A percentile compares a stretch with the other conserved stretches of the same genome.
These are phyloP conservation scores for Fagus sylvatica DNA, from an alignment of 306 rosid species.

Conservation along the genomic window DNA sequence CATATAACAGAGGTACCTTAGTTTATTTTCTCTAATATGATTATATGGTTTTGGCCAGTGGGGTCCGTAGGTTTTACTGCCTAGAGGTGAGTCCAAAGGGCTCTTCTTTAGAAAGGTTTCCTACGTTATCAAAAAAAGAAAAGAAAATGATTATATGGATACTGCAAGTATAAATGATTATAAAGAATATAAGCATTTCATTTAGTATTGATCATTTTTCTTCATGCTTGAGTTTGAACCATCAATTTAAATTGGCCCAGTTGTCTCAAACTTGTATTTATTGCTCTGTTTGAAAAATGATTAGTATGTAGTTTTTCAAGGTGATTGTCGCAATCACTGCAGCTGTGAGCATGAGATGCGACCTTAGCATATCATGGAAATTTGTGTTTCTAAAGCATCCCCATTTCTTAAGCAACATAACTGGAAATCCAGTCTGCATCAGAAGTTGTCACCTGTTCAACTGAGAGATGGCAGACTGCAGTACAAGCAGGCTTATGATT, in stretches of 20 bases:
- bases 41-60: background rate
- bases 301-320: background rate
- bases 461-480: background rate
- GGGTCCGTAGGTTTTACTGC: too few relatives aligned
- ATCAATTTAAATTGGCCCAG: slow-evolving; percentile 7
- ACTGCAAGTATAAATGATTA: slow-evolving; percentile 5
- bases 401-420: background rate
- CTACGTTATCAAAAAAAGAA: too few relatives aligned
- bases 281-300: background rate
- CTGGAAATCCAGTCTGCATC: background rate
- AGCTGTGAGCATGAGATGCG: background rate
- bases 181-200: slow-evolving; percentile 5
- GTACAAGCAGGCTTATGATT: background rate
- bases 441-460: background rate
- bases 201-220: slow-evolving; percentile 6
- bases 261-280: background rate
- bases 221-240: slow-evolving; percentile 1
- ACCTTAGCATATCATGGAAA: background rate
- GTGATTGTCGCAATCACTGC: background rate
- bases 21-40: background rate
- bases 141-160: background rate
- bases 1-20: slow-evolving; percentile 83
- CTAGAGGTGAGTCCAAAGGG: too few relatives aligned
- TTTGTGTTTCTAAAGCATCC: background rate
- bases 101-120: too few relatives aligned